phyloP scores from a whole-genome alignment of 2,329 filamentous ascomycete species.

The Furcasterigmium furcatum region DNA sequence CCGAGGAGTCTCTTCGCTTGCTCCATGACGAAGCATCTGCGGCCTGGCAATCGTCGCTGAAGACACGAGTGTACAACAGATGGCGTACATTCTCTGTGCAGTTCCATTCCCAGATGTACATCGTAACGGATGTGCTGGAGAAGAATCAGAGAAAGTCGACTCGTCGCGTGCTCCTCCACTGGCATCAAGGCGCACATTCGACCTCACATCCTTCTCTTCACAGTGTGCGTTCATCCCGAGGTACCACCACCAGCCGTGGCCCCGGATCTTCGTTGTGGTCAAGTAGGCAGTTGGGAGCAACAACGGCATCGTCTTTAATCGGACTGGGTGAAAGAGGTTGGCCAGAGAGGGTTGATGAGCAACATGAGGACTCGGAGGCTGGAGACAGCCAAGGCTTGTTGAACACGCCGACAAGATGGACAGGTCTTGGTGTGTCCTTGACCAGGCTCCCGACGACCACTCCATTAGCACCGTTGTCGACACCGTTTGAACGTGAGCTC shows the following conservation, averaged over 20 bases:
- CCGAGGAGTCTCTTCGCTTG: constrained; percentile 2
- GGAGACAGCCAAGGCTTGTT: constrained; percentile 11
- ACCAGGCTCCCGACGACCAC: constrained; percentile 36
- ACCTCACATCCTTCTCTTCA: background rate
- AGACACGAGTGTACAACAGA: constrained; percentile 10
- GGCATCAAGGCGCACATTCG: constrained; percentile 5
- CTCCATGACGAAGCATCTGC: background rate
- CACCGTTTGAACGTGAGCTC: constrained; percentile 35
- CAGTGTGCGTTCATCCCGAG: background rate
- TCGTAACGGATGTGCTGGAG: constrained; percentile 10
- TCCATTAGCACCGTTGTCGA: constrained; percentile 36
- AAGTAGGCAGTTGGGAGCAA: constrained; percentile 3
- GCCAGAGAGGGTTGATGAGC: constrained; percentile 7
- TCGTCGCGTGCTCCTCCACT: constrained; percentile 8
- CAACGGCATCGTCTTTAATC: constrained; percentile 3
- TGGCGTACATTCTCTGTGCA: constrained; percentile 12
- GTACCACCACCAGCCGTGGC: background rate
- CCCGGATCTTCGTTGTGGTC: constrained; percentile 6
- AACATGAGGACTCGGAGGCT: constrained; percentile 5
- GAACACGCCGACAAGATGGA: constrained; percentile 45
- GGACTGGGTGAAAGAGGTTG: constrained; percentile 3
- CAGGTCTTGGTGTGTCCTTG: constrained; percentile 34
- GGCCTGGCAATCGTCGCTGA: constrained; percentile 5
- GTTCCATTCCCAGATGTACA: constrained; percentile 10
- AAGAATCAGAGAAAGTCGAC: constrained; percentile 10